Evolutionary conservation across 805 yeast genomes (phyloP), one percentile per base, ranked within the genome.

Genomic region (Candida maltosa): DNA sequence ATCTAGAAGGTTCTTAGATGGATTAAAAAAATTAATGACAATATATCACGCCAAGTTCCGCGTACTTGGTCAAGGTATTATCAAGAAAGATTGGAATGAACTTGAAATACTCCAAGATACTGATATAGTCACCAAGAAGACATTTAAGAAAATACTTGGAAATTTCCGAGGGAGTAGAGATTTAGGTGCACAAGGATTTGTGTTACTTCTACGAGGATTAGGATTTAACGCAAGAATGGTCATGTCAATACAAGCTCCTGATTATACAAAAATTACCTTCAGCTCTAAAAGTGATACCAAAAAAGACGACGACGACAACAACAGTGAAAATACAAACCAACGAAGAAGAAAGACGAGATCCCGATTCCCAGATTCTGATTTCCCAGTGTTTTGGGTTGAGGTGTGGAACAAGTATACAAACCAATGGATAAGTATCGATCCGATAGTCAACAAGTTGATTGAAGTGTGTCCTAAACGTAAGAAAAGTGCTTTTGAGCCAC

Each of bases 361-460:
- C 14, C 11, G n/a, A 10, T 25, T 31, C n/a, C 22, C 6, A 7
- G 51, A 52, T 14, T 56, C 66, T 2, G 40, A 38, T 6, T 82
- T 66, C 49, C 97, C 97, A 0, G 70, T 88, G 0, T 88, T 82
- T 51, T 93, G 98, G 98, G 80, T 80, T 16, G 98, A 93, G 54
- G 96, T 85, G 0, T 91, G 95, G 95, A 89, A 91, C 53, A 73
- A 73, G 33, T 76, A 72, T 39, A 60, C 77, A 4, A 71, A 78
- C 39, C 75, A 70, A 32, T 91, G 96, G 94, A 72, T 88, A n/a
- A 76, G 94, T 2, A 69, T 88, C 2, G 98, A 93, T 49, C 93
- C 97, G 0, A 63, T 81, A 0, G 80, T 81, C 19, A 71, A 80
- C 37, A 58, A 75, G 37, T 57, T 72, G 6, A 75, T 87, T 26